A percentile compares a stretch with the other conserved stretches of the same genome.
These are phyloP conservation scores for Barnettozyma pratensis DNA, from an alignment of 805 yeast genomes.

Conservation along the genomic window DNA sequence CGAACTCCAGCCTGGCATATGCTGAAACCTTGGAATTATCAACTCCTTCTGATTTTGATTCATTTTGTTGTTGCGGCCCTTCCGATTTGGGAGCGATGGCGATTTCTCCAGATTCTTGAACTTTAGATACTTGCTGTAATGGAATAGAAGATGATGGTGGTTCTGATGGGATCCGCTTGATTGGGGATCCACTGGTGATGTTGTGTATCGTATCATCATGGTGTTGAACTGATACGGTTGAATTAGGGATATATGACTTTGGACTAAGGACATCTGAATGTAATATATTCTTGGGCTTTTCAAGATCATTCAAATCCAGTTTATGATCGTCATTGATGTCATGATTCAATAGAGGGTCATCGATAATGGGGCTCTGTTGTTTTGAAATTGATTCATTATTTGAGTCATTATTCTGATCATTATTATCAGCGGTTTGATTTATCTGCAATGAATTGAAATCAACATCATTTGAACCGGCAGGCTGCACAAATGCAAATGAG, in stretches of 20 bases:
- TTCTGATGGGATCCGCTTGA: background rate
- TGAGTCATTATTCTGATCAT: background rate
- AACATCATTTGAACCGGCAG: constrained; percentile 11
- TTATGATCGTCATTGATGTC: background rate
- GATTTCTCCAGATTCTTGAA: background rate
- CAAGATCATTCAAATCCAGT: too few species aligned
- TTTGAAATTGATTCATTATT: background rate
- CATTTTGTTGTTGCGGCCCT: background rate
- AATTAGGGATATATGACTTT: too few species aligned
- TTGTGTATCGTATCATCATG: background rate
- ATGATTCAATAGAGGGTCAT: background rate
- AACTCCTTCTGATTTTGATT: background rate
- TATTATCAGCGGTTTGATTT: background rate
- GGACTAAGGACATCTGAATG: too few species aligned
- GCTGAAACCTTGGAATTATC: constrained; percentile 37
- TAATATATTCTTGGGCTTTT: too few species aligned
- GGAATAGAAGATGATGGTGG: background rate
- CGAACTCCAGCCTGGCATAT: constrained; percentile 80
- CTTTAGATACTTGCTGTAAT: background rate
- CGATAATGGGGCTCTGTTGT: constrained; percentile 6
- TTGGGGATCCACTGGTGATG: background rate
- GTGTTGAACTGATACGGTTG: background rate
- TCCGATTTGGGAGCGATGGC: background rate
- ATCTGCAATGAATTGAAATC: constrained; percentile 17
- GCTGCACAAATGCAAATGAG: constrained; percentile 9